Conservation (phyloP, 176 grass and related monocot species). For the Cymbopogon citratus region DNA sequence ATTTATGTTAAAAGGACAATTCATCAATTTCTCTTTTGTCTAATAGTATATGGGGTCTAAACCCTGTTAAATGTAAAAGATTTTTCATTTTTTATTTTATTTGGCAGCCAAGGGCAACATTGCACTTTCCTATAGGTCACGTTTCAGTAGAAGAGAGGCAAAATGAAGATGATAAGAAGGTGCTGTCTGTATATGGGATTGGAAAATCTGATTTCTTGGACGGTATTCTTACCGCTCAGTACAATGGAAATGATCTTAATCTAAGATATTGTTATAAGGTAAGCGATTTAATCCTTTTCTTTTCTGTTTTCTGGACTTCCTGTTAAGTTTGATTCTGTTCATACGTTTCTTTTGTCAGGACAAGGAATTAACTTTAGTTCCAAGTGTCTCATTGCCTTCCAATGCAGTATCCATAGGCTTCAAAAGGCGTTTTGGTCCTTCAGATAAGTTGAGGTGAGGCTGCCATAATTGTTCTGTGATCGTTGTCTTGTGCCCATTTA, state of each 20-base stretch:
- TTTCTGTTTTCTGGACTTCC: constrained; percentile 7
- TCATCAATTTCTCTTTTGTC: background rate
- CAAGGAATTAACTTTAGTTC: constrained; percentile 71
- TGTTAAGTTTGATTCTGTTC: constrained; percentile 15
- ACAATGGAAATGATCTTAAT: constrained; percentile 67
- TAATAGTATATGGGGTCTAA: background rate
- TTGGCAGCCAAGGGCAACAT: constrained; percentile 73
- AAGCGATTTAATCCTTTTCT: constrained; percentile 1
- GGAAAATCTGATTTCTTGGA: constrained; percentile 70
- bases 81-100: background rate
- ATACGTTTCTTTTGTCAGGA: constrained; percentile 51
- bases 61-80: constrained; percentile 8
- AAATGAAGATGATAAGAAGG: constrained; percentile 53
- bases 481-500: background rate
- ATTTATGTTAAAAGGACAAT: constrained; percentile 7
- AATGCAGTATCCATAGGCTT: constrained; percentile 64
- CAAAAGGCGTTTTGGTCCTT: constrained; percentile 74
- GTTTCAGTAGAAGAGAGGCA: constrained; percentile 65
- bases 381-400: constrained; percentile 66
- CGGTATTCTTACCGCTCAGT: constrained; percentile 69
- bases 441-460: constrained; percentile 87
- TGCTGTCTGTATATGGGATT: constrained; percentile 57
- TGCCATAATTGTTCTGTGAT: background rate
- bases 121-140: constrained; percentile 79
- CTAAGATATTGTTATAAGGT: constrained; percentile 97